phyloP scores from a whole-genome alignment of 306 rosid species.

The Psophocarpus tetragonolobus region DNA sequence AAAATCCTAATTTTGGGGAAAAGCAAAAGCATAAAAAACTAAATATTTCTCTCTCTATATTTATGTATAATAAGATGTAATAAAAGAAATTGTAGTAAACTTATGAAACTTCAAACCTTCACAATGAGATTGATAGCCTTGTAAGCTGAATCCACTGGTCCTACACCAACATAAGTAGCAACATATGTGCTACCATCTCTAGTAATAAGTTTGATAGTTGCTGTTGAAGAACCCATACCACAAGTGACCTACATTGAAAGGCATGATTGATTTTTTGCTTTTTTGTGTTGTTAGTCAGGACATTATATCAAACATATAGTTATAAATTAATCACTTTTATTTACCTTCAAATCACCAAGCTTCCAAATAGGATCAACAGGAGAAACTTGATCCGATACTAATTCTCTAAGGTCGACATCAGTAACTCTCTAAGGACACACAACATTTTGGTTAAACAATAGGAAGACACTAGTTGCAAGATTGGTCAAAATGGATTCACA shows the following conservation, averaged over 20 bases:
- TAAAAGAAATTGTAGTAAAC: neutral
- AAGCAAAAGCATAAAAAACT: neutral
- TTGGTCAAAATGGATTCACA: neutral
- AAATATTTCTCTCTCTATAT: neutral
- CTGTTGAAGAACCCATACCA: conserved; percentile 68
- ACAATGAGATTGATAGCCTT: conserved; percentile 75
- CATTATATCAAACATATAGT: neutral
- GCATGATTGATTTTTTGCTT: neutral
- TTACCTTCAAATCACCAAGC: conserved; percentile 67
- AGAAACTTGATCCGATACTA: conserved; percentile 68
- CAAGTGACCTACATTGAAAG: conserved; percentile 65
- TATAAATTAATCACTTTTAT: neutral
- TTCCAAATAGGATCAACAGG: conserved; percentile 68
- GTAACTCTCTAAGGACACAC: conserved; percentile 56
- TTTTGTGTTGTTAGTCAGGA: neutral
- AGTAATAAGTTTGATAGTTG: conserved; percentile 64
- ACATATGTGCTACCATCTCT: conserved; percentile 53
- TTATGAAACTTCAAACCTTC: conserved; percentile 40
- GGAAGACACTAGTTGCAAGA: neutral
- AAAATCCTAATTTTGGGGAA: neutral
- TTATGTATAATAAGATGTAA: neutral
- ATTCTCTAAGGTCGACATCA: conserved; percentile 73
- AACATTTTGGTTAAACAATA: neutral
- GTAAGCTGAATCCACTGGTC: conserved; percentile 86
- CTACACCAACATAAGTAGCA: conserved; percentile 77